Evolutionary conservation across 2,329 filamentous ascomycete genomes (phyloP).

Genomic region (Penicillium sp.): DNA sequence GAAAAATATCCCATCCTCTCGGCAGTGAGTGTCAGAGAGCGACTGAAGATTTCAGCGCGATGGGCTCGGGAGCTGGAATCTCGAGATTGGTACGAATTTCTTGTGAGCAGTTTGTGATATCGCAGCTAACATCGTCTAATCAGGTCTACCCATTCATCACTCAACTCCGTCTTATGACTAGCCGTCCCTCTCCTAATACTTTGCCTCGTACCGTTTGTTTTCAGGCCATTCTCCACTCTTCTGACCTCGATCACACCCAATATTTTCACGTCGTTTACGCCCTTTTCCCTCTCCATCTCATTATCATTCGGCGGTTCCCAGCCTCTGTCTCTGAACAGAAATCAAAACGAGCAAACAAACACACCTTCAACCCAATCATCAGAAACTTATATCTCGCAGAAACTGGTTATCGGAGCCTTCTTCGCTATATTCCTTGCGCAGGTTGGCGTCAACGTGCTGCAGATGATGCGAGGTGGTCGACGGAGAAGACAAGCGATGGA

Average conservation of each 20-base stretch:
- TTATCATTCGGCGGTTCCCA: conserved; percentile 39
- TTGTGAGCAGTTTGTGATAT: conserved; percentile 17
- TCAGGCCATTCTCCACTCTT: conserved; percentile 33
- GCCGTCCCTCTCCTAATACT: conserved; percentile 47
- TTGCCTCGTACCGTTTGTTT: conserved; percentile 37
- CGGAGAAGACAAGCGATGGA: conserved; percentile 31
- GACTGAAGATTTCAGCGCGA: conserved; percentile 79
- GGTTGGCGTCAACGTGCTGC: conserved; percentile 38
- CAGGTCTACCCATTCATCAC: conserved; percentile 42
- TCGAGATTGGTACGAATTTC: conserved; percentile 66
- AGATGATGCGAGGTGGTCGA: conserved; percentile 35
- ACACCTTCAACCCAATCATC: conserved; percentile 15
- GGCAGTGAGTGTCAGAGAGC: conserved; percentile 76
- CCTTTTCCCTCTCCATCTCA: conserved; percentile 46
- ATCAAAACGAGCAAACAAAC: conserved; percentile 4
- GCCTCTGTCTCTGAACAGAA: conserved; percentile 14
- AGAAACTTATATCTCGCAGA: conserved; percentile 40
- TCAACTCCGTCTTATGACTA: conserved; percentile 53
- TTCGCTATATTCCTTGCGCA: conserved; percentile 40
- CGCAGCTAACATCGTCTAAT: conserved; percentile 16
- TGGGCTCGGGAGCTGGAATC: conserved; percentile 79
- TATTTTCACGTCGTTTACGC: conserved; percentile 42
- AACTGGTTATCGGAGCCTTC: conserved; percentile 41
- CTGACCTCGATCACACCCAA: conserved; percentile 33
- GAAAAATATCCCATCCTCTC: conserved; percentile 80